phyloP scores from a whole-genome alignment of 164 flowering plant species.

The Protea cynaroides region DNA sequence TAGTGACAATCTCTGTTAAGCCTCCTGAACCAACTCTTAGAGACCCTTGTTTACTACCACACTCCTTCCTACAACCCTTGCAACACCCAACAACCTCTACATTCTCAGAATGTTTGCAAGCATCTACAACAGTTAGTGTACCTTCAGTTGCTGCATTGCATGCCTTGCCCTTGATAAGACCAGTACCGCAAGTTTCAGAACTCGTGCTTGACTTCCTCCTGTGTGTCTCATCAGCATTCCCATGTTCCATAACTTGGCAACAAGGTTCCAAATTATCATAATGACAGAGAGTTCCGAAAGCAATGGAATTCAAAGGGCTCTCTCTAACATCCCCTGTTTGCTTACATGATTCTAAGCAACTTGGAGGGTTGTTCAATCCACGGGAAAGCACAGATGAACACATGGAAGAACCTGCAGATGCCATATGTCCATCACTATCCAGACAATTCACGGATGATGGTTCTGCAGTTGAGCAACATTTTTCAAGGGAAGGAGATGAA shows the following conservation, averaged over 20 bases:
- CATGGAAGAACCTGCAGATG: background rate
- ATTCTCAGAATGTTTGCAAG: constrained; percentile 25
- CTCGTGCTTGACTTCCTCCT: too few species aligned
- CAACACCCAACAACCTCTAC: constrained; percentile 48
- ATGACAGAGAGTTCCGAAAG: too few species aligned
- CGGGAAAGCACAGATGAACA: background rate
- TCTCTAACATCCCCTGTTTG: too few species aligned
- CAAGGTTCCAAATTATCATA: background rate
- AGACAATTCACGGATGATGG: background rate
- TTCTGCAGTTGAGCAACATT: constrained; percentile 10
- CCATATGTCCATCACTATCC: background rate
- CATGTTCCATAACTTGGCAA: background rate
- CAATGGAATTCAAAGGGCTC: too few species aligned
- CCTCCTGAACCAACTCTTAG: constrained; percentile 27
- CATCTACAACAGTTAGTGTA: background rate
- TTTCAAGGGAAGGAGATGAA: background rate
- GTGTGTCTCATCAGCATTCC: constrained; percentile 2
- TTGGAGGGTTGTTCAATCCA: background rate
- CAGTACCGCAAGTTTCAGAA: too few species aligned
- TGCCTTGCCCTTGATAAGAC: background rate
- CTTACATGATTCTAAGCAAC: too few species aligned
- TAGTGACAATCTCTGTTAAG: constrained; percentile 45
- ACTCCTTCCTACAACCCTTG: constrained; percentile 47
- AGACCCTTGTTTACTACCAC: constrained; percentile 28
- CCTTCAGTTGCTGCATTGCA: background rate